Conservation (phyloP, 108 stramenopile genomes). For the Conticribra guillardii region DNA sequence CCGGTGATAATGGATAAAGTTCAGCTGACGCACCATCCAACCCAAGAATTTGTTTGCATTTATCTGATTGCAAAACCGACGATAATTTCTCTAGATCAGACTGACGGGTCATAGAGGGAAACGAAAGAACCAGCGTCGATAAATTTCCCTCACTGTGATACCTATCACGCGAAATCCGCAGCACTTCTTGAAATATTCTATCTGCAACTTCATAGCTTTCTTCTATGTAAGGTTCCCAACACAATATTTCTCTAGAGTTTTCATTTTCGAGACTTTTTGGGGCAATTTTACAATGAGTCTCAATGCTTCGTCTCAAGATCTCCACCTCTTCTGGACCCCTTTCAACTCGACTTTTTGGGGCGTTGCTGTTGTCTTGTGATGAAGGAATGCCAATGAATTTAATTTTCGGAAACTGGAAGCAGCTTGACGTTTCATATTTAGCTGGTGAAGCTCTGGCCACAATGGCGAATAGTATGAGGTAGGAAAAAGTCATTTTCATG, state of each 20-base stretch:
- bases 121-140: constrained; percentile 14
- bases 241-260: not conserved
- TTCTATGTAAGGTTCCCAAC: constrained; percentile 37
- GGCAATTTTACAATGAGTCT: constrained; percentile 19
- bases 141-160: not conserved
- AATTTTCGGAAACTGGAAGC: constrained; percentile 42
- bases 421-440: no score
- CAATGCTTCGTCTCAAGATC: constrained; percentile 12
- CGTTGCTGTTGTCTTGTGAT: constrained; percentile 1
- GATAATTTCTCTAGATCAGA: constrained; percentile 25
- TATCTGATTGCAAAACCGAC: constrained; percentile 33
- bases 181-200: constrained; percentile 28
- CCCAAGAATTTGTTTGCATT: constrained; percentile 45
- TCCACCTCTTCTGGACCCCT: constrained; percentile 22
- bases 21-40: constrained; percentile 36
- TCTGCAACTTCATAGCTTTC: constrained; percentile 39
- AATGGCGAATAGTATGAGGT: no score
- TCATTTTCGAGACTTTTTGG: not conserved
- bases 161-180: constrained; percentile 8
- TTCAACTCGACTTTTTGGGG: constrained; percentile 19
- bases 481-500: no score
- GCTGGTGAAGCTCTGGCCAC: no score
- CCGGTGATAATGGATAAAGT: constrained; percentile 36
- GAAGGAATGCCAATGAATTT: constrained; percentile 27
- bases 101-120: constrained; percentile 35